Percentiles rank a stretch among this genome's conserved stretches.
These are phyloP conservation scores for Colletotrichum theobromicola DNA, from an alignment of 2,329 filamentous ascomycete species.

Conservation along the genomic window DNA sequence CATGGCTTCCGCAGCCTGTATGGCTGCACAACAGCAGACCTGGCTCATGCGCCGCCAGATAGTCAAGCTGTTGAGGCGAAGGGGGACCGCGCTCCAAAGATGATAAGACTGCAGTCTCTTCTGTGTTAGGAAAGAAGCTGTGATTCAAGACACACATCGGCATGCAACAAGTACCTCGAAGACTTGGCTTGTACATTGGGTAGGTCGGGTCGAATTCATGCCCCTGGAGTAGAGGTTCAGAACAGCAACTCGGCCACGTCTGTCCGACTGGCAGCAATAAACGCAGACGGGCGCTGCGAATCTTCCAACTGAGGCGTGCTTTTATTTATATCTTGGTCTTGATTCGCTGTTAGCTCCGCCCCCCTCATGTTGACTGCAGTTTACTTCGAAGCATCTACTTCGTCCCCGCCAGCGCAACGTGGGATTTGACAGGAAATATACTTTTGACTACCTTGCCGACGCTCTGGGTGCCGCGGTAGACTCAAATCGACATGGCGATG, in stretches of 20 bases:
- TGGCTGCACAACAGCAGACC: neutral
- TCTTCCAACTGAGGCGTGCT: neutral
- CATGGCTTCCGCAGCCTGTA: neutral
- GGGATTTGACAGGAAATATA: neutral
- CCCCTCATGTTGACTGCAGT: neutral
- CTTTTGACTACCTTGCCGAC: neutral
- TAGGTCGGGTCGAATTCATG: neutral
- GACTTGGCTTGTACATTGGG: neutral
- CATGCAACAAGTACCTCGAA: neutral
- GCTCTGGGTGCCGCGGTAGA: neutral
- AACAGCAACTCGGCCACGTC: neutral
- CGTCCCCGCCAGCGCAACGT: neutral
- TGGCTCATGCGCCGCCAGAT: neutral
- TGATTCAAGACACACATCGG: neutral
- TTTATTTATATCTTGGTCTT: neutral
- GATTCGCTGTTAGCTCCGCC: neutral
- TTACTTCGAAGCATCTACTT: neutral
- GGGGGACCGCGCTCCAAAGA: neutral
- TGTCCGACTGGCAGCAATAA: neutral
- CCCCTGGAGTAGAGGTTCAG: neutral
- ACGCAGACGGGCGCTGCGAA: neutral
- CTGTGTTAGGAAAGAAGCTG: neutral
- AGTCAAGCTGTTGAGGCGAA: neutral
- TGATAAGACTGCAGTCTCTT: conserved; percentile 2
- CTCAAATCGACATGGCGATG: neutral